Conservation (phyloP, 2,329 filamentous ascomycete species). For the Harringtonia lauricola region DNA sequence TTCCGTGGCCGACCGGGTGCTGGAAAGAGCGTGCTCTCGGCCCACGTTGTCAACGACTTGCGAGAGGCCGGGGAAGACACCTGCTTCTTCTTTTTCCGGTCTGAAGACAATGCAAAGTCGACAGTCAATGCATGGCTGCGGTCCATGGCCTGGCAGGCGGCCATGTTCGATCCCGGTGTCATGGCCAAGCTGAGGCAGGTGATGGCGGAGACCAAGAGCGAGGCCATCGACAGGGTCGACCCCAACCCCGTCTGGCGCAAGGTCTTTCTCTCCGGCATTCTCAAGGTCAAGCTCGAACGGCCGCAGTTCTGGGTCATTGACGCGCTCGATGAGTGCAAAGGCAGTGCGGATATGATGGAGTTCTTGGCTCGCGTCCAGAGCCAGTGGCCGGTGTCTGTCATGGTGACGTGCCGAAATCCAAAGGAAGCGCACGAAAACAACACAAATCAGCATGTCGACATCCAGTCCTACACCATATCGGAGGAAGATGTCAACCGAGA, state of each 20-base stretch:
- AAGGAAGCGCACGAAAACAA: slow-evolving; percentile 8
- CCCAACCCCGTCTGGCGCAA: slow-evolving; percentile 16
- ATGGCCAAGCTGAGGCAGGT: background rate
- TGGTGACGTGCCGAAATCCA: slow-evolving; percentile 16
- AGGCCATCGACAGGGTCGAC: slow-evolving; percentile 14
- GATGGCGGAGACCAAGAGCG: slow-evolving; percentile 8
- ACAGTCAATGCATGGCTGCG: slow-evolving; percentile 13
- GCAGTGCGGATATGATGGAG: slow-evolving; percentile 11
- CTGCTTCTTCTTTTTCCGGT: slow-evolving; percentile 13
- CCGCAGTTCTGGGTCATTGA: slow-evolving; percentile 22
- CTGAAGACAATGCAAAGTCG: slow-evolving; percentile 27
- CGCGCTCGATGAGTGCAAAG: slow-evolving; percentile 19
- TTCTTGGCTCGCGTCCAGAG: slow-evolving; percentile 15
- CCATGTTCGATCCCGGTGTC: slow-evolving; percentile 14
- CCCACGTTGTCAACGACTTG: slow-evolving; percentile 10
- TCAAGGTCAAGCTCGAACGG: slow-evolving; percentile 11
- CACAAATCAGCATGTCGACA: slow-evolving; percentile 2
- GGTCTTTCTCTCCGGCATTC: slow-evolving; percentile 14
- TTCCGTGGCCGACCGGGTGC: slow-evolving; percentile 12
- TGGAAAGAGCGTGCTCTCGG: slow-evolving; percentile 13
- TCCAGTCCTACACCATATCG: slow-evolving; percentile 12
- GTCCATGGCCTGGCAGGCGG: slow-evolving; percentile 21
- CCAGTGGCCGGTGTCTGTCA: slow-evolving; percentile 15
- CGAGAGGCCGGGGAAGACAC: slow-evolving; percentile 3
- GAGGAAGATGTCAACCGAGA: slow-evolving; percentile 15